Percentiles rank a stretch among this genome's conserved stretches.
phyloP scores from a whole-genome alignment of 176 grass and related monocot species.

The Rhynchospora breviuscula region DNA sequence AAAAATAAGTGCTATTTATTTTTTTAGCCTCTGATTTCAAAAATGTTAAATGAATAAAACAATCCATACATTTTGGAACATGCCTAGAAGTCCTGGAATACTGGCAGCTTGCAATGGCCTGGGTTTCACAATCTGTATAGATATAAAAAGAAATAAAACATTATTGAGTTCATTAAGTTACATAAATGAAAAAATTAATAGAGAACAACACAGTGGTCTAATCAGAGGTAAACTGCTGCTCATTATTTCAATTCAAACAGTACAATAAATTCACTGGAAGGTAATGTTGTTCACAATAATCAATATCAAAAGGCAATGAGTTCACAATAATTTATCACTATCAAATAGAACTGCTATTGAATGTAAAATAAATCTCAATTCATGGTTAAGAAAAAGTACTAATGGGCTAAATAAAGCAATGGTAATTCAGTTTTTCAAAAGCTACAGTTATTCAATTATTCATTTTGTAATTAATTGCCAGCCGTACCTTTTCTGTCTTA shows the following conservation, averaged over 20 bases:
- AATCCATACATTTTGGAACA: slow-evolving; percentile 80
- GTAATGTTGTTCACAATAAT: not conserved
- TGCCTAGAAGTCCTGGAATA: slow-evolving; percentile 88
- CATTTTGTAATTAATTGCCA: not conserved
- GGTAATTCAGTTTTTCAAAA: not conserved
- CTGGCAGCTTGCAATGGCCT: slow-evolving; percentile 94
- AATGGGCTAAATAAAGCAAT: not conserved
- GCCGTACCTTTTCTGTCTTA: slow-evolving; percentile 86
- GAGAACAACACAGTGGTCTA: not conserved
- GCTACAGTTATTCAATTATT: not conserved
- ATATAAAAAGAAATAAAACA: not conserved
- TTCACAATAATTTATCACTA: not conserved
- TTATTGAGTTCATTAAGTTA: not conserved
- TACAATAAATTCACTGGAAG: not conserved
- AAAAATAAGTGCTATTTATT: not conserved
- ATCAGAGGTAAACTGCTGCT: not conserved
- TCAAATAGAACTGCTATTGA: not conserved
- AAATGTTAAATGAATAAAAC: not conserved
- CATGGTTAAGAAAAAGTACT: not conserved
- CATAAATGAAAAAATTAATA: not conserved
- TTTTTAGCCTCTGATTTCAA: not conserved
- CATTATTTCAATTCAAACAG: not conserved
- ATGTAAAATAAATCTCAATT: not conserved
- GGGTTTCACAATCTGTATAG: slow-evolving; percentile 67
- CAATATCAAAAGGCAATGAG: not conserved